Conservation (phyloP, 139 green algal species). For the Closterium sp. region DNA sequence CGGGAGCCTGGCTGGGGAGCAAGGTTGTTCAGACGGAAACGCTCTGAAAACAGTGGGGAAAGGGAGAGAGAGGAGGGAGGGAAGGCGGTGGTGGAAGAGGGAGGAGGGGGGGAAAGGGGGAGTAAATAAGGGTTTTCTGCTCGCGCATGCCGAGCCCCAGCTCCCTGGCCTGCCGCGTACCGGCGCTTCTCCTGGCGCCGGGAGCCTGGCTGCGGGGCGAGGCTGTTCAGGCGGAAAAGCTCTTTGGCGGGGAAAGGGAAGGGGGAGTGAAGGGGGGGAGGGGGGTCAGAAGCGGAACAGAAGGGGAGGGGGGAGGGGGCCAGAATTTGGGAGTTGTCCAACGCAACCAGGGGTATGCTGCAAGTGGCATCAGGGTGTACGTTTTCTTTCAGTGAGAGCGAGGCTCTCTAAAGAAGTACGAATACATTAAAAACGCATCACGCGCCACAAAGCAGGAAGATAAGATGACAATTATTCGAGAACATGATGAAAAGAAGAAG, state of each 20-base stretch:
- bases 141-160: no score
- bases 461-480: neutral
- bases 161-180: no score
- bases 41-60: conserved; percentile 52
- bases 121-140: no score
- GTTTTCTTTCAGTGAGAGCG: neutral
- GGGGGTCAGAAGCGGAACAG: neutral
- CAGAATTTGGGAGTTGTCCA: neutral
- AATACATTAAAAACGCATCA: neutral
- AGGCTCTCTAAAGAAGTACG: neutral
- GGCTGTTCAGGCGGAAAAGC: no score
- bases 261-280: no score
- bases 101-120: neutral
- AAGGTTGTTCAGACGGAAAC: conserved; percentile 87
- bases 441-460: neutral
- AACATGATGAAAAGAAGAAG: neutral
- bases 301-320: neutral
- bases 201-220: no score
- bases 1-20: conserved; percentile 76
- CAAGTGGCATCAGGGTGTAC: neutral
- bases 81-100: no score
- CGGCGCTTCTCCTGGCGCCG: no score
- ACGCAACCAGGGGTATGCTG: neutral
- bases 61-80: neutral
- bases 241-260: no score